A percentile compares a stretch with the other conserved stretches of the same genome.
These are phyloP conservation scores for Tilletia setariae DNA, from an alignment of 1,284 basidiomycete genomes.

Conservation along the genomic window DNA sequence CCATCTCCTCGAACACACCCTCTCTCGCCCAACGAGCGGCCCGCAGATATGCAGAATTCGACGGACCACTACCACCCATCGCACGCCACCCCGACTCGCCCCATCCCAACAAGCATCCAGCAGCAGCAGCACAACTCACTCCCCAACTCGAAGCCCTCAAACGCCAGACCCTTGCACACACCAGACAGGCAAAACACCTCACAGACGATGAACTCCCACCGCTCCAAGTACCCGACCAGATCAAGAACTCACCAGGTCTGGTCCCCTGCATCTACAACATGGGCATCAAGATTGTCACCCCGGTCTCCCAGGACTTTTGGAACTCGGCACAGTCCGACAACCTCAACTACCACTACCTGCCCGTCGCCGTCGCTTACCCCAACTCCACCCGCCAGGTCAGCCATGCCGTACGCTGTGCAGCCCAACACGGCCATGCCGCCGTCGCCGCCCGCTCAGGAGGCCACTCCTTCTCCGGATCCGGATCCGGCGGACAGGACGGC, in stretches of 20 bases:
- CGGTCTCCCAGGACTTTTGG: constrained; percentile 17
- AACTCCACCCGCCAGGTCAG: constrained; percentile 32
- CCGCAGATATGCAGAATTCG: not conserved
- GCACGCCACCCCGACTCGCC: not conserved
- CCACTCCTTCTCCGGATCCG: constrained; percentile 51
- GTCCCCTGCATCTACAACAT: constrained; percentile 6
- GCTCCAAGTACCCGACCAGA: not conserved
- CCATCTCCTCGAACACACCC: not conserved
- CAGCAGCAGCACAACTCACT: not conserved
- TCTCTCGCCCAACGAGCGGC: not conserved
- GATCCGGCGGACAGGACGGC: constrained; percentile 48
- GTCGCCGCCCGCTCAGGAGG: constrained; percentile 54
- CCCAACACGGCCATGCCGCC: constrained; percentile 23
- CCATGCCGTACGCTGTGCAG: constrained; percentile 44
- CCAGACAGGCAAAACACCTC: not conserved
- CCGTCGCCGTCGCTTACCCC: constrained; percentile 48
- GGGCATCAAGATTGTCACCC: not conserved
- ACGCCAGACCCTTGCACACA: not conserved
- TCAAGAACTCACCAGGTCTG: not conserved
- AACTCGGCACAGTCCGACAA: constrained; percentile 50
- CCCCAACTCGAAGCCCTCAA: not conserved
- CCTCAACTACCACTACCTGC: constrained; percentile 50
- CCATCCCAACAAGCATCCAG: not conserved
- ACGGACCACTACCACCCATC: not conserved
- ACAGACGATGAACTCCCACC: not conserved